These are phyloP conservation scores for Pseudonitzschia pungens DNA, from an alignment of 108 stramenopile genomes.

Conservation along the genomic window DNA sequence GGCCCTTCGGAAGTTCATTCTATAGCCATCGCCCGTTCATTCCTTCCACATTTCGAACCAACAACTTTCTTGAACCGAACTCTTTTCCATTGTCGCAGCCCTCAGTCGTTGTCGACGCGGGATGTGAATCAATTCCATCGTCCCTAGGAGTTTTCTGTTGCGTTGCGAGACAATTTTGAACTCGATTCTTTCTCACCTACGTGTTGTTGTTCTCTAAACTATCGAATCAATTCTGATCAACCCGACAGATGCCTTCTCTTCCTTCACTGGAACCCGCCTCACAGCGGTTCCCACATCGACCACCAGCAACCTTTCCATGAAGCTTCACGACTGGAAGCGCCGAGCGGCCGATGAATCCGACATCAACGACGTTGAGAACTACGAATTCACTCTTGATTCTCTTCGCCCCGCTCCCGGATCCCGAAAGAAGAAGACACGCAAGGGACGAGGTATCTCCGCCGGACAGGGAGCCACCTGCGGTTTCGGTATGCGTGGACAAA, in stretches of 20 bases:
- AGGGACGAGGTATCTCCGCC: constrained; percentile 96
- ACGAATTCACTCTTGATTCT: constrained; percentile 75
- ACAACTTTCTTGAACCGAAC: too few relatives aligned
- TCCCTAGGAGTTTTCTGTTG: too few relatives aligned
- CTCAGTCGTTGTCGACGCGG: too few relatives aligned
- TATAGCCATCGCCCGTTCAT: too few relatives aligned
- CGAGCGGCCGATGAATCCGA: constrained; percentile 78
- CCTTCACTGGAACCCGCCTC: constrained; percentile 7
- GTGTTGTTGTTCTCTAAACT: background rate
- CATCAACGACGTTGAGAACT: constrained; percentile 68
- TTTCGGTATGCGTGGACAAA: constrained; percentile 98
- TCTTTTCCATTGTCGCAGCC: too few relatives aligned
- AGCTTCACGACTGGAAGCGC: constrained; percentile 96
- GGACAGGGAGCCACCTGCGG: constrained; percentile 97
- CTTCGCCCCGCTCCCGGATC: constrained; percentile 85
- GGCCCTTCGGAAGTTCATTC: too few relatives aligned
- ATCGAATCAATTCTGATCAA: background rate
- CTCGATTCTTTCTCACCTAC: background rate
- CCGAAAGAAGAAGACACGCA: constrained; percentile 74
- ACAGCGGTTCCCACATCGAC: constrained; percentile 23
- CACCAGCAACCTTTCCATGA: constrained; percentile 63
- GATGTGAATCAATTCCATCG: too few relatives aligned
- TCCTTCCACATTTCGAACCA: too few relatives aligned
- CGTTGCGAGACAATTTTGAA: too few relatives aligned
- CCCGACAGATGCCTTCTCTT: constrained; percentile 8